Evolutionary conservation across 169 alveolate species (phyloP).

Genomic region (Plasmodium gonderi): DNA sequence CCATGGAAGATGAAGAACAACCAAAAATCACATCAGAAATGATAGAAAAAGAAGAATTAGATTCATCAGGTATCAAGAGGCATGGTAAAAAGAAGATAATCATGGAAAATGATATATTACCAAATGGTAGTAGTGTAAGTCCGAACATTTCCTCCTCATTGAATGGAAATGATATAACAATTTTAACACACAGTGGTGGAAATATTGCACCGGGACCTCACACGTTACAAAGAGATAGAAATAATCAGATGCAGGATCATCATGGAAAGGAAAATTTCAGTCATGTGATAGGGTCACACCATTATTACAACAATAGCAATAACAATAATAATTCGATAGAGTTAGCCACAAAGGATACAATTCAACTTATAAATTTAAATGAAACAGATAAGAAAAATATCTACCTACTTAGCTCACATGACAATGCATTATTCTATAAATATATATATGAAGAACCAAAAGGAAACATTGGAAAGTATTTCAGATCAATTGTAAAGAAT

Average conservation of each 20-base stretch:
- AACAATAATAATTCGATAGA: slow-evolving; percentile 24
- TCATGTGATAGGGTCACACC: too few relatives aligned
- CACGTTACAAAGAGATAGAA: background rate
- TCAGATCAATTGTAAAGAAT: slow-evolving; percentile 26
- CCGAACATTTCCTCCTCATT: background rate
- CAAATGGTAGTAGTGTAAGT: too few relatives aligned
- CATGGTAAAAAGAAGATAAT: background rate
- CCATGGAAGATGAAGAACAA: background rate
- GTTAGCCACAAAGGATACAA: slow-evolving; percentile 38
- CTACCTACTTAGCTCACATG: slow-evolving; percentile 48
- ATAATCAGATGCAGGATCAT: background rate
- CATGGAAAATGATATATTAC: background rate
- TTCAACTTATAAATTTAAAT: background rate
- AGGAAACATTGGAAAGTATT: slow-evolving; percentile 64
- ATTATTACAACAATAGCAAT: background rate
- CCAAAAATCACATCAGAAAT: background rate
- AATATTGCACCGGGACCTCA: background rate
- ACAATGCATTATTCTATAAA: slow-evolving; percentile 59
- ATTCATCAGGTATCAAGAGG: too few relatives aligned
- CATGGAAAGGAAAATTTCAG: background rate
- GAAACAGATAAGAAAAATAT: slow-evolving; percentile 26
- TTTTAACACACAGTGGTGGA: background rate
- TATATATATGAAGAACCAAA: slow-evolving; percentile 72
- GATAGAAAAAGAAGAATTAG: background rate
- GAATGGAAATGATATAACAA: background rate